phyloP scores from a whole-genome alignment of 2,329 filamentous ascomycete species.

The Tolypocladium inflatum region DNA sequence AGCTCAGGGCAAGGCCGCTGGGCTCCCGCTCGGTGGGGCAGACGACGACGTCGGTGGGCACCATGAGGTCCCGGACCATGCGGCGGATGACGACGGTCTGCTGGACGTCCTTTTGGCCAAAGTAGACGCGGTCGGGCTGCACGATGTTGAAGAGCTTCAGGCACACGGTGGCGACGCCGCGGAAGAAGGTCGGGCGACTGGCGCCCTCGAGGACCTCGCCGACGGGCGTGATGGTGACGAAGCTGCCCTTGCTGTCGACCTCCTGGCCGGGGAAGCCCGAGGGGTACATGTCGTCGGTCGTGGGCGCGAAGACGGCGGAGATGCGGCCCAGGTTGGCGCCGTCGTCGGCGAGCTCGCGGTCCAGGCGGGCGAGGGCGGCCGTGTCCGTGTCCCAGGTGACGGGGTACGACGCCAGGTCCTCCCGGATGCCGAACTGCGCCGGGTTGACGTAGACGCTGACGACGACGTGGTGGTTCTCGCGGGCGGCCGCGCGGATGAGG shows the following conservation, averaged over 20 bases:
- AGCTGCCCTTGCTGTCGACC: conserved; percentile 70
- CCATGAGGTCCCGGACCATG: conserved; percentile 79
- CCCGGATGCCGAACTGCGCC: conserved; percentile 83
- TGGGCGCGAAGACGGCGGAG: conserved; percentile 78
- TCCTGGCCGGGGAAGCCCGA: conserved; percentile 64
- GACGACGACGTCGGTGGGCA: conserved; percentile 66
- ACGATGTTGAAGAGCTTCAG: conserved; percentile 58
- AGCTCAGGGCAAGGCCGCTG: conserved; percentile 85
- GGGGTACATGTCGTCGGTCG: conserved; percentile 79
- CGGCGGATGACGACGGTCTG: conserved; percentile 84
- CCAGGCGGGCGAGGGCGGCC: conserved; percentile 54
- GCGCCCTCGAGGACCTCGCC: conserved; percentile 73
- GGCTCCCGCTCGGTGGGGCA: conserved; percentile 64
- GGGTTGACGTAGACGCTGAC: conserved; percentile 95
- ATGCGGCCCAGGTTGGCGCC: conserved; percentile 56
- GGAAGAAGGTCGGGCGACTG: conserved; percentile 86
- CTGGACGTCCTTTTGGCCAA: conserved; percentile 97
- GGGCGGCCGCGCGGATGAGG: conserved; percentile 73
- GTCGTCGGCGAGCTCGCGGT: conserved; percentile 60
- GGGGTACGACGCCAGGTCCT: conserved; percentile 84
- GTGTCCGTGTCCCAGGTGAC: conserved; percentile 79
- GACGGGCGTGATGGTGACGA: conserved; percentile 83
- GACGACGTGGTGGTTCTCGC: conserved; percentile 77
- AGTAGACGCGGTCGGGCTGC: conserved; percentile 65
- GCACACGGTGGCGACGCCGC: conserved; percentile 91